Percentiles rank a stretch among this genome's conserved stretches.
Conservation (phyloP, 768 basidiomycete genomes). For the Psilocybe tampanensis region DNA sequence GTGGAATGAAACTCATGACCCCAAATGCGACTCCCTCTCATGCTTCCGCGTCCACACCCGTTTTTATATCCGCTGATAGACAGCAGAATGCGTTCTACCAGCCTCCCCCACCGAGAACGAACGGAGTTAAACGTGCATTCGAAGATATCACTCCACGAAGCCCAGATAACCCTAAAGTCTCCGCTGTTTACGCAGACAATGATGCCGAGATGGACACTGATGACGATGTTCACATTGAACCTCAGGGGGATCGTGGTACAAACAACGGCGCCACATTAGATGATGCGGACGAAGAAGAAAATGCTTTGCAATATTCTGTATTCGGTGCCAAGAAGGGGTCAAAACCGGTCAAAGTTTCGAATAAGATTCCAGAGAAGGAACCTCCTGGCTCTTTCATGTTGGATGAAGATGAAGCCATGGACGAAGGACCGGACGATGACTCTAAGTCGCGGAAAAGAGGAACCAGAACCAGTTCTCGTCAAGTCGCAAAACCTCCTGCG, state of each 20-base stretch:
- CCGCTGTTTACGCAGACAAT: conserved; percentile 14
- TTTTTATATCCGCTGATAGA: conserved; percentile 52
- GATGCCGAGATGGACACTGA: conserved; percentile 27
- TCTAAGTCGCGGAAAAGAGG: conserved; percentile 14
- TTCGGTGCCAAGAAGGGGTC: conserved; percentile 24
- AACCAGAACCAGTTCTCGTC: conserved; percentile 4
- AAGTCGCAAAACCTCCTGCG: conserved; percentile 20
- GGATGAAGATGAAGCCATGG: conserved; percentile 29
- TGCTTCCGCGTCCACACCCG: conserved; percentile 21
- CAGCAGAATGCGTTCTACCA: conserved; percentile 70
- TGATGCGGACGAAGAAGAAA: conserved; percentile 19
- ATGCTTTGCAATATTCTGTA: conserved; percentile 30
- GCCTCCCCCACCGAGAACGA: conserved; percentile 41
- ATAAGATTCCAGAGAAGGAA: conserved; percentile 42
- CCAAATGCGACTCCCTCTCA: conserved; percentile 16
- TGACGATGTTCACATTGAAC: conserved; percentile 18
- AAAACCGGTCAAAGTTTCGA: conserved; percentile 20
- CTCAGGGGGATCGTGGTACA: conserved; percentile 17
- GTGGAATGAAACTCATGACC: conserved; percentile 28
- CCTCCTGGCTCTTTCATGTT: conserved; percentile 21
- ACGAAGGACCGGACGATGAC: conserved; percentile 21
- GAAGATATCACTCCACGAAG: conserved; percentile 19
- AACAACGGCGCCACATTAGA: conserved; percentile 12
- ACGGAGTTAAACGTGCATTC: conserved; percentile 35
- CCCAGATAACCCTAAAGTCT: conserved; percentile 17